A percentile compares a stretch with the other conserved stretches of the same genome.
phyloP scores from a whole-genome alignment of 352 stramenopile genomes.

The Phytophthora multivora region DNA sequence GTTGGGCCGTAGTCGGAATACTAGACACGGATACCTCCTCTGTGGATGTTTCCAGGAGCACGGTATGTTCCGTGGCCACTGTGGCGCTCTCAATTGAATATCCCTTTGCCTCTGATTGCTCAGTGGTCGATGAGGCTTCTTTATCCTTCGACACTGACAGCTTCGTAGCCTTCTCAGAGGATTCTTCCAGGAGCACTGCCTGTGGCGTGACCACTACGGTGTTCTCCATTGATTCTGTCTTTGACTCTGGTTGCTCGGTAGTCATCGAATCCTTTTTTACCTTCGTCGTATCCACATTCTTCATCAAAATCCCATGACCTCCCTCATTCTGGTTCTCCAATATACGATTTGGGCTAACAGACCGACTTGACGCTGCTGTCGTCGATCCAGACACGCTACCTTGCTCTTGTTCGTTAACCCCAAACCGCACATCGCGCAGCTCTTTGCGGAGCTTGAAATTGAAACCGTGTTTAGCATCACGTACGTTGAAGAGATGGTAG shows the following conservation, averaged over 20 bases:
- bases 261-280: not conserved
- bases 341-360: constrained; percentile 27
- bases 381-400: constrained; percentile 32
- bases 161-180: too few relatives aligned
- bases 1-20: constrained; percentile 1
- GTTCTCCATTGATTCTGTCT: too few relatives aligned
- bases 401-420: constrained; percentile 20
- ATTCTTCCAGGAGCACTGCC: too few relatives aligned
- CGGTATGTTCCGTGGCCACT: too few relatives aligned
- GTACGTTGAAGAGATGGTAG: constrained; percentile 58
- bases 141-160: too few relatives aligned
- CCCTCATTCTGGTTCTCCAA: constrained; percentile 2
- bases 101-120: too few relatives aligned
- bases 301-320: constrained; percentile 1
- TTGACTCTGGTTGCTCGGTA: not conserved
- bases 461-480: constrained; percentile 66
- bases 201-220: too few relatives aligned
- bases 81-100: too few relatives aligned
- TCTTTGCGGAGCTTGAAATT: constrained; percentile 78
- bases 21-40: too few relatives aligned
- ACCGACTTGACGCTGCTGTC: constrained; percentile 36
- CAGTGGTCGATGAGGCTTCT: too few relatives aligned
- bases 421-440: constrained; percentile 48
- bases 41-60: too few relatives aligned
- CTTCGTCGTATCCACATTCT: not conserved